Conservation (phyloP, 495 filamentous ascomycete species). For the Penicillium bovifimosum region DNA sequence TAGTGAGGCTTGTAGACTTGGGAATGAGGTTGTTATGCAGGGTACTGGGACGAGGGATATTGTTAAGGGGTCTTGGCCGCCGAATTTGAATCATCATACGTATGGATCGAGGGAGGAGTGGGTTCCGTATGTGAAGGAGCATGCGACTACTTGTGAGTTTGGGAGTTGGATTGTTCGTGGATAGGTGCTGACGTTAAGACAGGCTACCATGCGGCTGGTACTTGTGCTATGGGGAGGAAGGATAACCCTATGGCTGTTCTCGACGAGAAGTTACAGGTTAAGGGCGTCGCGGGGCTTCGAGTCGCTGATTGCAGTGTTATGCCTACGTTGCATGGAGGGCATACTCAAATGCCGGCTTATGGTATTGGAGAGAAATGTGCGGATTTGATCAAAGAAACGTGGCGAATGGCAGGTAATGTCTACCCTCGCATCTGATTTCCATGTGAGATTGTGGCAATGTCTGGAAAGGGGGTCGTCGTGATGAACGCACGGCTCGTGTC, state of each 20-base stretch:
- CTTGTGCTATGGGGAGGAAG: slow-evolving; percentile 48
- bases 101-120: slow-evolving; percentile 45
- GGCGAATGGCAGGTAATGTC: slow-evolving; percentile 21
- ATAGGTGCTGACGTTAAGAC: background rate
- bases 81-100: slow-evolving; percentile 38
- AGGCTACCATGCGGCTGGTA: slow-evolving; percentile 49
- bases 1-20: slow-evolving; percentile 45
- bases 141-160: slow-evolving; percentile 49
- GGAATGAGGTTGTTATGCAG: slow-evolving; percentile 49
- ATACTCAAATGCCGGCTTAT: slow-evolving; percentile 56
- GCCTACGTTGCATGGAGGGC: slow-evolving; percentile 49
- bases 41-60: slow-evolving; percentile 51
- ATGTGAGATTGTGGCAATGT: background rate
- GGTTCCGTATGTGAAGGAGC: slow-evolving; percentile 43
- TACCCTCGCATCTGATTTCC: slow-evolving; percentile 16
- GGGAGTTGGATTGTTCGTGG: background rate
- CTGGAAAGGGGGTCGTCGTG: background rate
- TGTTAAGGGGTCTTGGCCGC: slow-evolving; percentile 51
- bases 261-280: slow-evolving; percentile 47
- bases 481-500: no score
- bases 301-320: slow-evolving; percentile 56
- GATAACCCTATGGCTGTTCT: slow-evolving; percentile 48
- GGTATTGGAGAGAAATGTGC: slow-evolving; percentile 56
- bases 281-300: slow-evolving; percentile 46
- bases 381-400: slow-evolving; percentile 48